Evolutionary conservation across 2,329 filamentous ascomycete species (phyloP).

Genomic region (Aspergillus oerlinghausenensis): DNA sequence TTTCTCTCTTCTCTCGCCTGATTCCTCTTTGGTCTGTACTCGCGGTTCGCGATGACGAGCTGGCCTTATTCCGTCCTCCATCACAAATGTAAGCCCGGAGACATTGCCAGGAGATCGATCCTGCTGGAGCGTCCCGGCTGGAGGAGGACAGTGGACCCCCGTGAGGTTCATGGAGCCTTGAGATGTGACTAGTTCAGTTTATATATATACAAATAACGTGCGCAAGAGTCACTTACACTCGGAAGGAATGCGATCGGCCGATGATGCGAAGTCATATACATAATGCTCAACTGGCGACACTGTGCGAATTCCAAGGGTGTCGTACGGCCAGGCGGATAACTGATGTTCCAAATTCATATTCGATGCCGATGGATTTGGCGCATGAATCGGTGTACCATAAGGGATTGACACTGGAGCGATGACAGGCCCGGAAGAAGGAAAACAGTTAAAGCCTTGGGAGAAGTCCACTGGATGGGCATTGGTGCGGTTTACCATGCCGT

Average conservation of each 20-base stretch:
- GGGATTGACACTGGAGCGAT: not conserved
- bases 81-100: not conserved
- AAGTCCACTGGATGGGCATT: not conserved
- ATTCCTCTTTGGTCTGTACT: conserved; percentile 9
- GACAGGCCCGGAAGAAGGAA: not conserved
- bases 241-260: not conserved
- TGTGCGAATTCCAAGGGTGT: not conserved
- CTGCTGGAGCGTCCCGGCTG: not conserved
- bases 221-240: not conserved
- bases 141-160: not conserved
- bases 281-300: not conserved
- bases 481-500: not conserved
- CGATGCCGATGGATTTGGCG: not conserved
- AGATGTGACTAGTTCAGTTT: not conserved
- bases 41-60: conserved; percentile 3
- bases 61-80: conserved; percentile 11
- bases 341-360: not conserved
- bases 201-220: not conserved
- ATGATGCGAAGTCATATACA: not conserved
- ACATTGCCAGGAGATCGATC: not conserved
- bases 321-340: not conserved
- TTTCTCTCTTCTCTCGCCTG: conserved; percentile 13
- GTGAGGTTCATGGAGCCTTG: not conserved
- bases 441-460: not conserved
- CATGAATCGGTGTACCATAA: not conserved